phyloP scores from a whole-genome alignment of 2,329 filamentous ascomycete species.

The Paecilomyces sp. region DNA sequence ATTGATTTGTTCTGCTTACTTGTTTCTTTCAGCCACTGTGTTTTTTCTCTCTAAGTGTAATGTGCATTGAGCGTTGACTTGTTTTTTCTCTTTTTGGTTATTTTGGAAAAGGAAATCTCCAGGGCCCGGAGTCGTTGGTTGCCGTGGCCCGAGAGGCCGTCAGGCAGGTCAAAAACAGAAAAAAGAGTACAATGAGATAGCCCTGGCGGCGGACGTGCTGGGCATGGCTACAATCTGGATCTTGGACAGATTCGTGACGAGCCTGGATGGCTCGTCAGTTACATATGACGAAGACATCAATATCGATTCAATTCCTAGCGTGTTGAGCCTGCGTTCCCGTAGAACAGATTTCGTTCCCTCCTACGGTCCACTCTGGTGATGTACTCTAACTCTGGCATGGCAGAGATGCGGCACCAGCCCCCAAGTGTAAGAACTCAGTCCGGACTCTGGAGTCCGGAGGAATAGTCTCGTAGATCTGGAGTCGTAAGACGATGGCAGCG shows the following conservation, averaged over 20 bases:
- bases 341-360: background rate
- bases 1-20: conserved; percentile 9
- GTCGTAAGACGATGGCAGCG: background rate
- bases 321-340: background rate
- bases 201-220: background rate
- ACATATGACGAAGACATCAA: background rate
- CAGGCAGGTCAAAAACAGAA: background rate
- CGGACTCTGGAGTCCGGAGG: background rate
- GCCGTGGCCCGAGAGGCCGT: background rate
- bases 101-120: background rate
- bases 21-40: conserved; percentile 1
- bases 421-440: too few species aligned
- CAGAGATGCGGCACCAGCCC: too few species aligned
- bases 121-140: background rate
- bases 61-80: conserved; percentile 4
- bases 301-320: background rate
- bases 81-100: background rate
- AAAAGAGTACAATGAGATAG: background rate
- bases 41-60: conserved; percentile 1
- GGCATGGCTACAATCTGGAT: background rate
- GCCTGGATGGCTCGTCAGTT: background rate
- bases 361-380: too few species aligned
- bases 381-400: too few species aligned
- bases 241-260: background rate
- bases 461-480: too few species aligned